Percentiles rank a stretch among this genome's conserved stretches.
Evolutionary conservation across 345 rosid species (phyloP).

Genomic region (Citrus medica): DNA sequence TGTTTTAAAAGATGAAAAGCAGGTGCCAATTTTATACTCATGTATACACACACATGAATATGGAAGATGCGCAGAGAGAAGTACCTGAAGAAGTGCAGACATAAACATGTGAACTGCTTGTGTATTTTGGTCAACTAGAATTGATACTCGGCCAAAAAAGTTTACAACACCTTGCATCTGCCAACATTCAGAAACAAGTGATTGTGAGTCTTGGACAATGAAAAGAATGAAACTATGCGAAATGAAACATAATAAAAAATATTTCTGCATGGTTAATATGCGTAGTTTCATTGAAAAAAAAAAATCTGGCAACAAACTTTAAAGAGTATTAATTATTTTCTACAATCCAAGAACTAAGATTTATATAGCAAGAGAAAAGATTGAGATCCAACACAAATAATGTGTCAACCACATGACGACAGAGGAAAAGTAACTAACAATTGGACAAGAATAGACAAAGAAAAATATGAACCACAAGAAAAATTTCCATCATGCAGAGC

Average conservation of each 20-base stretch:
- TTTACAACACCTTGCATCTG: slow-evolving; percentile 92
- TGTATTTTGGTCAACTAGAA: slow-evolving; percentile 84
- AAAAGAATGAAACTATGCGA: neutral
- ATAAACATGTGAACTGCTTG: slow-evolving; percentile 91
- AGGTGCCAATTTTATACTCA: neutral
- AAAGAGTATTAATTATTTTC: neutral
- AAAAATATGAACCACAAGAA: neutral
- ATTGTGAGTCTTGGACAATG: neutral
- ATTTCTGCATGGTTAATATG: neutral
- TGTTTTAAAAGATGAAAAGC: neutral
- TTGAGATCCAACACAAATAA: neutral
- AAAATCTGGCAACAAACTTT: neutral
- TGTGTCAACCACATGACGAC: neutral
- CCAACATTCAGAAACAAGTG: slow-evolving; percentile 14
- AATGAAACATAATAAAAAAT: neutral
- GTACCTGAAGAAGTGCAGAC: slow-evolving; percentile 92
- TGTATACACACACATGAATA: neutral
- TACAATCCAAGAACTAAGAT: neutral
- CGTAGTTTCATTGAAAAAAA: neutral
- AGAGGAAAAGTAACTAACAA: neutral
- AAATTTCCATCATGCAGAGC: neutral
- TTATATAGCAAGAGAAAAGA: neutral
- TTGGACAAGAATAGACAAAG: no score
- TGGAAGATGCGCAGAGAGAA: slow-evolving; percentile 8
- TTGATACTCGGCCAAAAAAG: slow-evolving; percentile 72